Evolutionary conservation across 1,139 yeast species (phyloP), one percentile per base, ranked within the genome.

Genomic region (Protomyces lactucae-debilis): DNA sequence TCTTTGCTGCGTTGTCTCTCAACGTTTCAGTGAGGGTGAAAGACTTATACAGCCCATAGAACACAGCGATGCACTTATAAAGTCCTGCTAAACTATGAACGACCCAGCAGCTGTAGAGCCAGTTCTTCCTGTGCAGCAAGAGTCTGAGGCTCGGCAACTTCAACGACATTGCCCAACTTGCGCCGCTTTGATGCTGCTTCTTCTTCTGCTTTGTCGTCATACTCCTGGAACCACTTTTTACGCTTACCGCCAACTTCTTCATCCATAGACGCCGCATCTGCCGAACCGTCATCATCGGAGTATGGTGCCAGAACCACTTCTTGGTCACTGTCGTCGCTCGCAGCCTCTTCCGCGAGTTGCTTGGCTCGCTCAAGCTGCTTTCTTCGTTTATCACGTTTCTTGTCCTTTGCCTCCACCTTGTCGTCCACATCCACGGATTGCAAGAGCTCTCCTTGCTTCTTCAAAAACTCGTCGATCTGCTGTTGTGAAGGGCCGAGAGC

Each of bases 331-430:
- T 14, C 52, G 3, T 43, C 57, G 68, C 82, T 74, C 45, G 69
- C 73, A 0, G 65, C 70, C 10, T 71, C 71, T 6, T 73, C 79
- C 6, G 73, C 78, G 18, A 43, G 48, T 23, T 77, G 81, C 66
- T 74, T 74, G 55, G 80, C 88, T 68, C 81, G 82, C 73, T 93
- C 99, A 76, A 87, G 85, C 74, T 96, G 83, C 76, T 85, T 85
- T 73, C 97, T 82, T 77, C 92, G 92, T 85, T 90, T 92, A 70
- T 92, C 99, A 65, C 82, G 85, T 70, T 85, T 84, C 79, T 91
- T 93, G 69, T 85, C 86, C 72, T 82, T 85, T n/a, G 91, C 97
- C n/a, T 85, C 75, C 64, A 76, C 80, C 74, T 92, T 93, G 77
- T 93, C 99, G 55, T 82, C 84, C 23, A 79, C 75, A 78, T 95